phyloP scores from a whole-genome alignment of 208 protist species.

The Balamuthia mandrillaris region DNA sequence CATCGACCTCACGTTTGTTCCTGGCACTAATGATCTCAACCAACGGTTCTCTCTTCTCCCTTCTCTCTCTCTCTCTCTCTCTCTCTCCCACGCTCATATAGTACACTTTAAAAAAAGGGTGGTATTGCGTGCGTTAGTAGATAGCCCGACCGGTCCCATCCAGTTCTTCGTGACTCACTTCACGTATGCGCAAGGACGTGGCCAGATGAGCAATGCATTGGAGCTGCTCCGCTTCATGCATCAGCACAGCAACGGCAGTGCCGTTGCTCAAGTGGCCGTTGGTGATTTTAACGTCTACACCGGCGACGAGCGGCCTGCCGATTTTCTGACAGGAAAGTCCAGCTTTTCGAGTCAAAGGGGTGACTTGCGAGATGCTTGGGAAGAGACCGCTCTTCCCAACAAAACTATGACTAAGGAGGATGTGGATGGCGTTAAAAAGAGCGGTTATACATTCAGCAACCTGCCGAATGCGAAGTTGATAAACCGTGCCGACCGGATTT shows the following conservation, averaged over 20 bases:
- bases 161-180: slow-evolving; percentile 14
- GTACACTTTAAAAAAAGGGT: too few species aligned
- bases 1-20: slow-evolving; percentile 25
- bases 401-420: background rate
- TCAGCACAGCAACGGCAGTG: background rate
- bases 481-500: background rate
- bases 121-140: too few species aligned
- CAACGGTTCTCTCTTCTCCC: background rate
- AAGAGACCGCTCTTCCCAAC: background rate
- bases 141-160: background rate
- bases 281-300: slow-evolving; percentile 26
- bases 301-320: background rate
- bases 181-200: background rate
- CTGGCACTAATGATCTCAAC: background rate
- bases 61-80: background rate
- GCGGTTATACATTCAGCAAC: slow-evolving; percentile 29
- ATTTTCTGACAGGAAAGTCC: background rate
- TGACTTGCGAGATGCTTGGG: background rate
- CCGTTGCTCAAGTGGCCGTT: background rate
- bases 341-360: background rate
- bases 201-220: slow-evolving; percentile 31
- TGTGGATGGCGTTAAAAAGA: background rate
- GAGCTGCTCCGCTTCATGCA: slow-evolving; percentile 22
- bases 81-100: too few species aligned
- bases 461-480: background rate